These are phyloP conservation scores for Helicostylum pulchrum DNA, from an alignment of 192 early-diverging fungal genomes.

Conservation along the genomic window DNA sequence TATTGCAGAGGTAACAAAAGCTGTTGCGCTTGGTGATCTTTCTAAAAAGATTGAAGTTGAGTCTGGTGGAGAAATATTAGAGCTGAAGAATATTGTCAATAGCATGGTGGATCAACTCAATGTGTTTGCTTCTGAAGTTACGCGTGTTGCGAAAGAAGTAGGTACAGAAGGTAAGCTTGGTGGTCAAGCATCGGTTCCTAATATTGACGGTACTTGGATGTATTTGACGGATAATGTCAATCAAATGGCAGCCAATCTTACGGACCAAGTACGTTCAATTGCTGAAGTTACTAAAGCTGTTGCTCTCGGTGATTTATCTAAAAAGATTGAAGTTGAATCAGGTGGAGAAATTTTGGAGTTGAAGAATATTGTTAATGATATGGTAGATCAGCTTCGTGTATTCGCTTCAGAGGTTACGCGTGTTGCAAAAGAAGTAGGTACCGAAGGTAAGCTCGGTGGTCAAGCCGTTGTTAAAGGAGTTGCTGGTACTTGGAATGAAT, in stretches of 20 bases:
- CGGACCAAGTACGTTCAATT: slow-evolving; percentile 58
- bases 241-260: slow-evolving; percentile 58
- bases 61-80: slow-evolving; percentile 52
- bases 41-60: slow-evolving; percentile 50
- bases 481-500: slow-evolving; percentile 72
- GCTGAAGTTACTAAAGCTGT: slow-evolving; percentile 53
- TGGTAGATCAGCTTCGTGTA: slow-evolving; percentile 57
- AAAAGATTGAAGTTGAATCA: slow-evolving; percentile 49
- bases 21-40: slow-evolving; percentile 53
- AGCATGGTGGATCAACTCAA: slow-evolving; percentile 58
- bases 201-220: slow-evolving; percentile 74
- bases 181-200: slow-evolving; percentile 67
- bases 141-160: slow-evolving; percentile 61
- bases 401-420: slow-evolving; percentile 64
- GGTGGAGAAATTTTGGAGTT: slow-evolving; percentile 56
- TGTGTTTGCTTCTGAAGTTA: slow-evolving; percentile 63
- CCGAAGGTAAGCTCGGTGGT: slow-evolving; percentile 73
- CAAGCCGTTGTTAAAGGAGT: slow-evolving; percentile 71
- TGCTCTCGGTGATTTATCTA: slow-evolving; percentile 47
- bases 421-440: slow-evolving; percentile 65
- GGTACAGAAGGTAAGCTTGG: slow-evolving; percentile 76
- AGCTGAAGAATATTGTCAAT: slow-evolving; percentile 64
- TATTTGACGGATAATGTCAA: slow-evolving; percentile 74
- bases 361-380: slow-evolving; percentile 64
- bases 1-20: slow-evolving; percentile 54